Evolutionary conservation across 768 basidiomycete genomes (phyloP).

Genomic region (Calvatia gigantea): DNA sequence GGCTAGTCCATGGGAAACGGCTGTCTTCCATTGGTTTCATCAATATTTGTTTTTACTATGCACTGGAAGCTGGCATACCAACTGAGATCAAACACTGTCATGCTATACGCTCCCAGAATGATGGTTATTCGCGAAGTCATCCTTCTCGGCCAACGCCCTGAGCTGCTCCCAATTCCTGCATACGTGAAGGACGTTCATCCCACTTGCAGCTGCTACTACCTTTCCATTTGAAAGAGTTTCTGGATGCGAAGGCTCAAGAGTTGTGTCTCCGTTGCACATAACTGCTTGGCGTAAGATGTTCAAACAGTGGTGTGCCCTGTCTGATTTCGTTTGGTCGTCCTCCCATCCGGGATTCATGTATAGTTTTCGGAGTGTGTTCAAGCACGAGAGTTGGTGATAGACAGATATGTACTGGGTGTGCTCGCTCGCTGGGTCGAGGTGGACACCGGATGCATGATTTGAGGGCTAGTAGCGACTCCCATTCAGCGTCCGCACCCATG

Average conservation of each 20-base stretch:
- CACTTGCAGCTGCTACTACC: slow-evolving; percentile 7
- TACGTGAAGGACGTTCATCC: slow-evolving; percentile 12
- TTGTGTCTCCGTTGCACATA: slow-evolving; percentile 14
- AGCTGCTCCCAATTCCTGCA: slow-evolving; percentile 16
- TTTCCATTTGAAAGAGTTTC: slow-evolving; percentile 3
- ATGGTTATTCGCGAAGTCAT: slow-evolving; percentile 1
- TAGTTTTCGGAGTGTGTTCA: slow-evolving; percentile 8
- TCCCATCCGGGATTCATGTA: slow-evolving; percentile 10
- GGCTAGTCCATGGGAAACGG: slow-evolving; percentile 7
- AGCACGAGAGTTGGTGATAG: slow-evolving; percentile 13
- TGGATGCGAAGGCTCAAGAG: slow-evolving; percentile 11
- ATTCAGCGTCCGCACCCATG: slow-evolving; percentile 10
- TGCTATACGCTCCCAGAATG: neutral
- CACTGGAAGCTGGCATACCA: neutral
- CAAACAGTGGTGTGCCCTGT: slow-evolving; percentile 10
- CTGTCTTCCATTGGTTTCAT: slow-evolving; percentile 3
- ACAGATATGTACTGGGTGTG: slow-evolving; percentile 1
- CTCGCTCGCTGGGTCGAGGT: neutral
- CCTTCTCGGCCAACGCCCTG: slow-evolving; percentile 7
- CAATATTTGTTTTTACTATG: neutral
- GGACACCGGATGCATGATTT: slow-evolving; percentile 5
- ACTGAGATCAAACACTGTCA: slow-evolving; percentile 1
- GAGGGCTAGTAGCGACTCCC: slow-evolving; percentile 12
- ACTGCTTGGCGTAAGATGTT: slow-evolving; percentile 14
- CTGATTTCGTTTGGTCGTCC: neutral